These are phyloP conservation scores for Apiotrichum gracile DNA, from an alignment of 1,284 basidiomycete species.

Conservation along the genomic window DNA sequence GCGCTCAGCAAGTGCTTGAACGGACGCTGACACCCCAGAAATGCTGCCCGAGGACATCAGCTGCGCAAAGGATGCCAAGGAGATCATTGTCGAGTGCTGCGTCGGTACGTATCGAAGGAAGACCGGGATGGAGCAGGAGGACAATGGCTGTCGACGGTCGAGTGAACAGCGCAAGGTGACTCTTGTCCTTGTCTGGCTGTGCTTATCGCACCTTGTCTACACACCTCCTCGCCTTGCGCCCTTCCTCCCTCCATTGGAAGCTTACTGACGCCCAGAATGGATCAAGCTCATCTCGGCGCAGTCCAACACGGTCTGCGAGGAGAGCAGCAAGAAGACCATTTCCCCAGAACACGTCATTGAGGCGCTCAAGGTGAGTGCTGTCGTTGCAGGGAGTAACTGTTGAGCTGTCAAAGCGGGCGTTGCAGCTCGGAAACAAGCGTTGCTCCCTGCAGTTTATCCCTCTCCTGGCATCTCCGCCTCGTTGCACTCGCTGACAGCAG, in stretches of 20 bases:
- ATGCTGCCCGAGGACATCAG: slow-evolving; percentile 81
- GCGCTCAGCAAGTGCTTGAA: neutral
- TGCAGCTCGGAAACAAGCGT: neutral
- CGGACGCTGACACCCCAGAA: slow-evolving; percentile 58
- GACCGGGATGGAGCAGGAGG: too few species aligned
- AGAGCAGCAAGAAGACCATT: slow-evolving; percentile 98
- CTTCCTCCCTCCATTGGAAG: too few species aligned
- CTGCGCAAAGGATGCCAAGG: slow-evolving; percentile 92
- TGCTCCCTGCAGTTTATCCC: too few species aligned
- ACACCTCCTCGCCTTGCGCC: too few species aligned
- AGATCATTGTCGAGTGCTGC: slow-evolving; percentile 95
- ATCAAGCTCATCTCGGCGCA: slow-evolving; percentile 96
- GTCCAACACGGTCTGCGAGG: slow-evolving; percentile 96
- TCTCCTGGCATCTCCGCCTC: too few species aligned
- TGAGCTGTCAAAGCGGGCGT: neutral
- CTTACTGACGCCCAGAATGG: slow-evolving; percentile 63
- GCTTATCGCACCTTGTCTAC: too few species aligned
- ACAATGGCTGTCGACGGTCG: too few species aligned
- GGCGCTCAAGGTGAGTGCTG: slow-evolving; percentile 74
- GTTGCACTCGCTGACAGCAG: slow-evolving; percentile 11
- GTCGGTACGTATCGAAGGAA: slow-evolving; percentile 61
- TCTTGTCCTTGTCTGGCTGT: too few species aligned
- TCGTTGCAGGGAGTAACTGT: too few species aligned
- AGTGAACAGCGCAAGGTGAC: too few species aligned
- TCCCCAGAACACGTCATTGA: slow-evolving; percentile 94